phyloP scores from a whole-genome alignment of 768 basidiomycete genomes.

The Saitozyma sp. region DNA sequence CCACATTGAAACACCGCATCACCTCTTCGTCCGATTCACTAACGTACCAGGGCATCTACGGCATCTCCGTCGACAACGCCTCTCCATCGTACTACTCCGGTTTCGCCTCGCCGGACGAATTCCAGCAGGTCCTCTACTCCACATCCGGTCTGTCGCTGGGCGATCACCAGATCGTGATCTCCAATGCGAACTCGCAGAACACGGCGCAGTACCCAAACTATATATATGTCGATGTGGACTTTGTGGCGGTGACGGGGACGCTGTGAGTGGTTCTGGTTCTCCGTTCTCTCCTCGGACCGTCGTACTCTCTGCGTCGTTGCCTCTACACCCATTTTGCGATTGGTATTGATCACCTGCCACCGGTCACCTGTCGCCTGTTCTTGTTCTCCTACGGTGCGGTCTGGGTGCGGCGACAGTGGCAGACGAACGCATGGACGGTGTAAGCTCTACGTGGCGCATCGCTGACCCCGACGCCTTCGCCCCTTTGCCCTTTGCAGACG shows the following conservation, averaged over 20 bases:
- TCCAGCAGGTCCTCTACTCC: slow-evolving; percentile 33
- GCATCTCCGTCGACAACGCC: slow-evolving; percentile 27
- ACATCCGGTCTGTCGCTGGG: slow-evolving; percentile 35
- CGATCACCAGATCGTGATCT: slow-evolving; percentile 31
- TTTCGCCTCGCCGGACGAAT: slow-evolving; percentile 14
- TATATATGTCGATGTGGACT: slow-evolving; percentile 38
- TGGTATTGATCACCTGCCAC: too few species aligned
- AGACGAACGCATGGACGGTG: too few species aligned
- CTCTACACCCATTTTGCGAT: too few species aligned
- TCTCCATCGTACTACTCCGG: slow-evolving; percentile 34
- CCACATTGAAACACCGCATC: too few species aligned
- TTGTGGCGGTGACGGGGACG: slow-evolving; percentile 31
- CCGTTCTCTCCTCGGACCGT: neutral
- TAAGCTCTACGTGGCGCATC: too few species aligned
- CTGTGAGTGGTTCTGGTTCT: slow-evolving; percentile 23
- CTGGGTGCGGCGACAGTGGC: too few species aligned
- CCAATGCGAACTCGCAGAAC: slow-evolving; percentile 39
- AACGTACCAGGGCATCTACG: slow-evolving; percentile 34
- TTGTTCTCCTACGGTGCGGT: too few species aligned
- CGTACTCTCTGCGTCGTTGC: neutral
- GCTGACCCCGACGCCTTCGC: too few species aligned
- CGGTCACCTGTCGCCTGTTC: too few species aligned
- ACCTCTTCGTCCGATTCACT: neutral
- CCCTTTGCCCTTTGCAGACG: neutral
- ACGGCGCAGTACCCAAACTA: slow-evolving; percentile 24